Evolutionary conservation across 148 eudicot species (phyloP), one percentile per base, ranked within the genome.

Genomic region (Arctostaphylos glauca): DNA sequence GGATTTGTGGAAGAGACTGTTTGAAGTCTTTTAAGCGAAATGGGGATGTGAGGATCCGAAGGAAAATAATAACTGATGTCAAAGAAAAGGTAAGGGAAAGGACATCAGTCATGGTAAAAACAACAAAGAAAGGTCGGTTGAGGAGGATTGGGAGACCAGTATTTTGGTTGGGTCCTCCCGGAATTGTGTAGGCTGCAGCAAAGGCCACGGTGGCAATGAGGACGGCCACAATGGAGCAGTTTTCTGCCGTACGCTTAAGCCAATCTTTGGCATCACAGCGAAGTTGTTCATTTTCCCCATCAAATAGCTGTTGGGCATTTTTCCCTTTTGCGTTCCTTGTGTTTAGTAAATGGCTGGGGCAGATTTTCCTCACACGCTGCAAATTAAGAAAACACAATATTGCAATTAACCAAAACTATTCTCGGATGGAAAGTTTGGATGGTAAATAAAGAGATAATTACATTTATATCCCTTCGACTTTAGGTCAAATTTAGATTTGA

Each of bases 151-250:
- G 82, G 16, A 16, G 7, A 9, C 82, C 82, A 4, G 82, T 80
- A 5, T 5, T 6, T 2, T 66, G 59, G 46, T 80, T 25, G 12
- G 82, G n/a, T 4, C 82, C 82, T 62, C 82, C 82, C 2, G 82
- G 82, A 6, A 80, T 52, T 6, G 74, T 80, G 59, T 80, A 80
- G 58, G 82, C 74, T 9, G 82, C 82, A 12, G 82, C 59, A 48
- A 80, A 80, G 47, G 82, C 82, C 50, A 80, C 82, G 4, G 82
- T 80, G 47, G 74, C 82, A 8, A 80, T 80, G 47, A 80, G 74
- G 44, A 80, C 74, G 1, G 74, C 74, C 38, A 80, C 82, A 47
- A 80, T 18, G 6, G 82, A 64, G 59, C 82, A 56, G 43, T 49
- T 9, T 25, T 80, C 58, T 0, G 82, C 58, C 7, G 81, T 80